These are phyloP conservation scores for Oryza longistaminata DNA, from an alignment of 176 grass and related monocot species.

Conservation along the genomic window DNA sequence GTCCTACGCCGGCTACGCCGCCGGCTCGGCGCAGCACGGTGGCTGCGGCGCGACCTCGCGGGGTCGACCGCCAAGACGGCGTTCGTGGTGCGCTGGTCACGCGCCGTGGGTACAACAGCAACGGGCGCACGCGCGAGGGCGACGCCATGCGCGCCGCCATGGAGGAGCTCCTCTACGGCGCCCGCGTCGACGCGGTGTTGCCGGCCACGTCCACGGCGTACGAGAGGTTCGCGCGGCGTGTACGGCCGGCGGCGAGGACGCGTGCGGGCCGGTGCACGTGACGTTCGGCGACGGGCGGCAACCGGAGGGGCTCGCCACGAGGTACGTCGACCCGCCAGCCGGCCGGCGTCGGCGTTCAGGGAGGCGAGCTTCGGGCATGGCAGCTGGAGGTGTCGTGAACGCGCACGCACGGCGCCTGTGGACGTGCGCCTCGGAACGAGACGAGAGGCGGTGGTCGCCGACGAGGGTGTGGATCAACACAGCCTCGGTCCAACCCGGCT, in stretches of 20 bases:
- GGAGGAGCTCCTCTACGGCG: conserved; percentile 58
- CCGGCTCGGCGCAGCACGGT: conserved; percentile 54
- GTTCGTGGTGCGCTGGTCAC: conserved; percentile 65
- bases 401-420: conserved; percentile 58
- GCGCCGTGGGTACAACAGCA: conserved; percentile 85
- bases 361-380: conserved; percentile 88
- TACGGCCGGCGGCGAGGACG: conserved; percentile 19
- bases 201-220: conserved; percentile 68
- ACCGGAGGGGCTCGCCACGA: conserved; percentile 61
- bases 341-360: conserved; percentile 50
- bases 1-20: conserved; percentile 52
- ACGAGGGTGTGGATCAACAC: conserved; percentile 57
- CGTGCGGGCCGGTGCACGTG: conserved; percentile 57
- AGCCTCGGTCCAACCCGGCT: conserved; percentile 41
- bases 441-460: conserved; percentile 44
- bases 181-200: conserved; percentile 54
- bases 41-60: conserved; percentile 58
- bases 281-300: conserved; percentile 78
- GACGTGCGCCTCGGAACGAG: conserved; percentile 69
- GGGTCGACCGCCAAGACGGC: conserved; percentile 49
- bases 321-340: conserved; percentile 44
- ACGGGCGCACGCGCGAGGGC: conserved; percentile 54
- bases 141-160: conserved; percentile 50
- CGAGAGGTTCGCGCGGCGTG: conserved; percentile 49
- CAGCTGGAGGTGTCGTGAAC: conserved; percentile 54